These are phyloP conservation scores for Pterula multifida DNA, from an alignment of 1,284 basidiomycete species.

Conservation along the genomic window DNA sequence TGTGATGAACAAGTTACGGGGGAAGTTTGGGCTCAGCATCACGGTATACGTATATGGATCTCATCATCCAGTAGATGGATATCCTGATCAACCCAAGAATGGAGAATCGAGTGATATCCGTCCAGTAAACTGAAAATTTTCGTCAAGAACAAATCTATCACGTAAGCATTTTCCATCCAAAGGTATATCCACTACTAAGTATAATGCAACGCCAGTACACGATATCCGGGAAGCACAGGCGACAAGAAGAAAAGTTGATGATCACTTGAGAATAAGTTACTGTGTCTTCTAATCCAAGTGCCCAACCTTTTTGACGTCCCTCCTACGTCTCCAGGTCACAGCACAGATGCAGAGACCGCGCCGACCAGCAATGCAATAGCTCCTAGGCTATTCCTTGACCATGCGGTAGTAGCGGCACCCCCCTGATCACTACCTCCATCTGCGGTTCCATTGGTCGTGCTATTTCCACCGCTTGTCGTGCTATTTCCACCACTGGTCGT, in stretches of 20 bases:
- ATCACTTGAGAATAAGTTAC: background rate
- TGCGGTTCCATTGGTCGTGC: background rate
- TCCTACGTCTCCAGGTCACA: background rate
- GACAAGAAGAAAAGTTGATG: background rate
- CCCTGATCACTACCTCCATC: background rate
- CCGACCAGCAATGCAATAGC: background rate
- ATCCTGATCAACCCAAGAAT: background rate
- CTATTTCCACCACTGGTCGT: no score
- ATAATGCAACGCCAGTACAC: background rate
- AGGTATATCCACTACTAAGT: background rate
- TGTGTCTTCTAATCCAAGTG: background rate
- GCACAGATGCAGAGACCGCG: background rate
- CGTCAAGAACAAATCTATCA: no score
- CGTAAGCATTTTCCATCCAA: no score
- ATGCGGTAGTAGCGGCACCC: background rate
- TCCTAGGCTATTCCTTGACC: background rate
- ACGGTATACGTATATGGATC: background rate
- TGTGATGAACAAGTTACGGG: constrained; percentile 25
- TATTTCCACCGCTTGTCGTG: background rate
- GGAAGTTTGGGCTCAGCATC: constrained; percentile 26
- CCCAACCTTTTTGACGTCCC: background rate
- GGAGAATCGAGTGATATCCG: background rate
- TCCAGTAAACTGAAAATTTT: no score
- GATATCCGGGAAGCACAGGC: background rate
- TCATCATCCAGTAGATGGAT: background rate